Base-by-base conservation (phyloP, 225 moss, liverwort and hornwort species). In the Thuidium tamariscinum region DNA sequence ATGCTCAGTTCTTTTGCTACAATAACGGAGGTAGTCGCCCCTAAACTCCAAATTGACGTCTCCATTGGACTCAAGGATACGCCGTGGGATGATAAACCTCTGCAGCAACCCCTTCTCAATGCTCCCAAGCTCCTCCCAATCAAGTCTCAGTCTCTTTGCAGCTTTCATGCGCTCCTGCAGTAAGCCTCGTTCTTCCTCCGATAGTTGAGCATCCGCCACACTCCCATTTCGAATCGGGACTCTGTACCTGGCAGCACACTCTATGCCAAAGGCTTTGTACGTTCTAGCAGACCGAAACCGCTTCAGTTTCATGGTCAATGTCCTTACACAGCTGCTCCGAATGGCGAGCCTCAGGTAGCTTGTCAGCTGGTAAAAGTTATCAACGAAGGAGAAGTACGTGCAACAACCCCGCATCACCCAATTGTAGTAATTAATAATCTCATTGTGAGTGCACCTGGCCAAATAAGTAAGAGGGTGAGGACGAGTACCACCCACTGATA, bases 381-480 rank as follows among this genome's bases (percentile, higher is more conserved):
- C 92, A 46, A 92, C 93, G 46, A 94, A 94, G 36, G 93, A 91
- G 88, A 91, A 94, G 60, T 92, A 94, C 42, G 85, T 88, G 77
- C 92, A 92, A 88, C 91, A 91, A 39, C 93, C 93, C 69, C 84
- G 89, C 93, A 94, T 94, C 44, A 94, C 91, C 93, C 92, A 94
- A 51, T 94, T 94, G 91, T 91, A 94, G 79, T 91, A 94, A 14
- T 69, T 63, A 44, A 94, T 82, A 30, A 94, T 90, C 79, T 94
- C 89, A 56, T 94, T 91, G 78, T 94, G 92, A 32, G 91, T 85
- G 87, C 92, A 94, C 86, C 92, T 88, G 60, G 93, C 90, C 69
- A 94, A 88, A 49, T 92, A 94, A 54, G 92, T 92, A 25, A 79
- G 83, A 74, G 93, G 93, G 60, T 92, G 91, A 63, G 93, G 91